Evolutionary conservation across 805 yeast genomes (phyloP).

Genomic region (Candida anglica): DNA sequence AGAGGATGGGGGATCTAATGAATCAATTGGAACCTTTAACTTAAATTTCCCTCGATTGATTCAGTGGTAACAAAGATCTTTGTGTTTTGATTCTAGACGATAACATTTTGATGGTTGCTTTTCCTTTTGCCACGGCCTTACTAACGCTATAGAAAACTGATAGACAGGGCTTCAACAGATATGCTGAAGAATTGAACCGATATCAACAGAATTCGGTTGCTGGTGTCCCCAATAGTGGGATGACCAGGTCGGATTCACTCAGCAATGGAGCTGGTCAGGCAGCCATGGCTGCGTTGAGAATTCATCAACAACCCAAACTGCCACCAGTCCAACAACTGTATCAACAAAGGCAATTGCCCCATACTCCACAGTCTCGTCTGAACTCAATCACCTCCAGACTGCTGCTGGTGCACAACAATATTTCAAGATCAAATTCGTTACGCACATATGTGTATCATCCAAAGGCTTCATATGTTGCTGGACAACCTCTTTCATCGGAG

Average conservation of each 20-base stretch:
- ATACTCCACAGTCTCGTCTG: too few relatives aligned
- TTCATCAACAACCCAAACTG: constrained; percentile 20
- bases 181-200: constrained; percentile 22
- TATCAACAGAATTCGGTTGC: constrained; percentile 13
- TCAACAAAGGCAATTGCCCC: too few relatives aligned
- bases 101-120: too few relatives aligned
- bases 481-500: too few relatives aligned
- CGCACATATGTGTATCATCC: constrained; percentile 36
- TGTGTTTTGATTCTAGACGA: too few relatives aligned
- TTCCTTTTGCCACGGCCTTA: too few relatives aligned
- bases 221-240: constrained; percentile 16
- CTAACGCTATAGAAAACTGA: constrained; percentile 5
- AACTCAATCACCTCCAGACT: constrained; percentile 8
- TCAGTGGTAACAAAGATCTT: too few relatives aligned
- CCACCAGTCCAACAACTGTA: constrained; percentile 2
- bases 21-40: background rate
- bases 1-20: background rate
- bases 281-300: constrained; percentile 36
- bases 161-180: constrained; percentile 31
- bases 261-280: constrained; percentile 36
- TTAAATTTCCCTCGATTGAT: too few relatives aligned
- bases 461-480: constrained; percentile 33
- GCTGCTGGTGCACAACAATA: constrained; percentile 3
- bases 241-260: constrained; percentile 19
- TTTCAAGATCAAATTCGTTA: constrained; percentile 29